Conservation (phyloP, 345 rosid genomes). For the Hevea brasiliensis region DNA sequence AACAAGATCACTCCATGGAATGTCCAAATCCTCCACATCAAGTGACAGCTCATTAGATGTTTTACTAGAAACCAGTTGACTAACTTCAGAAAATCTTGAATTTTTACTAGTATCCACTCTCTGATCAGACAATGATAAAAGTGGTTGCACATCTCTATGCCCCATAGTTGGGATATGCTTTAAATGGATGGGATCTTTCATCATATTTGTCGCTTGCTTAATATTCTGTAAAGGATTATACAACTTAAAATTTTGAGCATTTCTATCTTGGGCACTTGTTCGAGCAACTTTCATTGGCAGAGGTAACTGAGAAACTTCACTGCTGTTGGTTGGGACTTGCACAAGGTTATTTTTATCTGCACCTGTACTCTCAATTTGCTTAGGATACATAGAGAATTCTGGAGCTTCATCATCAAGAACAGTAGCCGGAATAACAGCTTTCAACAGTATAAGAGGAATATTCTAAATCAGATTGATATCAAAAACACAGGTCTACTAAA, state of each 20-base stretch:
- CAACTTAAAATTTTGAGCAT: conserved; percentile 30
- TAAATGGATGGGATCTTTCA: conserved; percentile 43
- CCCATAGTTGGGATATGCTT: conserved; percentile 44
- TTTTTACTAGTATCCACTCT: conserved; percentile 36
- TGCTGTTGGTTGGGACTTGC: conserved; percentile 42
- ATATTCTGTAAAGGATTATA: conserved; percentile 46
- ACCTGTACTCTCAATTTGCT: conserved; percentile 45
- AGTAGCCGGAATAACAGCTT: conserved; percentile 25
- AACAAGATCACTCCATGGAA: conserved; percentile 89
- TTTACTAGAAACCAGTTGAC: conserved; percentile 43
- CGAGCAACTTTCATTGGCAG: conserved; percentile 35
- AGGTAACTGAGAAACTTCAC: conserved; percentile 44
- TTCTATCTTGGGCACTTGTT: conserved; percentile 43
- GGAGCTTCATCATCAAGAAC: conserved; percentile 45
- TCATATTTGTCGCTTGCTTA: conserved; percentile 36
- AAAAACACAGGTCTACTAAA: conserved; percentile 7
- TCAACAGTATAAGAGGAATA: conserved; percentile 6
- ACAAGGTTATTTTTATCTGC: conserved; percentile 47
- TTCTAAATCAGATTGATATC: conserved; percentile 3
- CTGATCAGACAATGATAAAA: conserved; percentile 33
- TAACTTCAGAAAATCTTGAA: conserved; percentile 39
- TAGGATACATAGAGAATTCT: conserved; percentile 52
- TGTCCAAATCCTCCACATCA: conserved; percentile 84
- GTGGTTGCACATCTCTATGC: conserved; percentile 33
- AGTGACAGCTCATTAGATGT: conserved; percentile 55